These are phyloP conservation scores for Juncus effusus DNA, from an alignment of 176 grass and related monocot genomes.

Conservation along the genomic window DNA sequence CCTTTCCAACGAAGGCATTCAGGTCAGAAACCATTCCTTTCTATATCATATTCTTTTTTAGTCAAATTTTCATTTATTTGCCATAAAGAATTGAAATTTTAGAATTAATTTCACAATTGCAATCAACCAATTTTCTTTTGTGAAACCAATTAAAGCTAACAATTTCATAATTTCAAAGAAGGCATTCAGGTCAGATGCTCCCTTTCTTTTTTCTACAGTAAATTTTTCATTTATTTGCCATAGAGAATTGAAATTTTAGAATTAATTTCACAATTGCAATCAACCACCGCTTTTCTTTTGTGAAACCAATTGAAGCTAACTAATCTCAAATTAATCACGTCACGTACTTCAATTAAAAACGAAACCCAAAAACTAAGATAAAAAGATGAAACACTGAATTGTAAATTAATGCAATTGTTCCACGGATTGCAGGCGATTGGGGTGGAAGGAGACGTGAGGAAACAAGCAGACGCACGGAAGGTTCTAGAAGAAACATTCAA, in stretches of 20 bases:
- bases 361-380: too few species aligned
- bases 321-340: too few species aligned
- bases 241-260: too few species aligned
- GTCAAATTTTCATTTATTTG: too few species aligned
- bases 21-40: constrained; percentile 24
- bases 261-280: background rate
- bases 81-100: too few species aligned
- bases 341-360: too few species aligned
- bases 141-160: background rate
- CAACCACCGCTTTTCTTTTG: background rate
- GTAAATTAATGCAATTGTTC: background rate
- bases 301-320: background rate
- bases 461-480: constrained; percentile 65
- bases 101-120: background rate
- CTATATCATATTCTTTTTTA: background rate
- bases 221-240: too few species aligned
- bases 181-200: constrained; percentile 44
- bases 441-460: constrained; percentile 83
- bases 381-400: too few species aligned
- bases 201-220: too few species aligned
- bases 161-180: constrained; percentile 26
- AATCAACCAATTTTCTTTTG: background rate
- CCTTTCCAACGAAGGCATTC: constrained; percentile 56
- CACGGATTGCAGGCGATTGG: constrained; percentile 62
- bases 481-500: constrained; percentile 53